Conservation (phyloP, 495 filamentous ascomycete species). For the Podospora conica region DNA sequence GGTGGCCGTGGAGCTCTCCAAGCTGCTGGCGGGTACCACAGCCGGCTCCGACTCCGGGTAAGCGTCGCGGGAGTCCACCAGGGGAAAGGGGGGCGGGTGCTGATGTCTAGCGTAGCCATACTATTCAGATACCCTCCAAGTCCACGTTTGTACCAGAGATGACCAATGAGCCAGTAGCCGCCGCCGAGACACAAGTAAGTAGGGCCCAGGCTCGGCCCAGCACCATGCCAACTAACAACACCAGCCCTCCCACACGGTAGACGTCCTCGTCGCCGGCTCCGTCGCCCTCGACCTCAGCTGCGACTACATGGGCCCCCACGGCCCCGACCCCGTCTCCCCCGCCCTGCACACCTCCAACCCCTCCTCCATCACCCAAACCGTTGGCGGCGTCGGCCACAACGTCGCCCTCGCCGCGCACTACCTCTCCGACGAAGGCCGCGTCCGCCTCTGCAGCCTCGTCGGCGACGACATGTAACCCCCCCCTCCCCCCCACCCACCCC, state of each 20-base stretch:
- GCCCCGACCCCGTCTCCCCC: slow-evolving; percentile 34
- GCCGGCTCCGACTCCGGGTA: slow-evolving; percentile 9
- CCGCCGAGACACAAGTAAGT: neutral
- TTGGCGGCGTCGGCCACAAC: slow-evolving; percentile 95
- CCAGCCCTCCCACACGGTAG: slow-evolving; percentile 28
- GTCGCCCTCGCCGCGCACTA: slow-evolving; percentile 72
- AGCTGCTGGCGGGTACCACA: slow-evolving; percentile 36
- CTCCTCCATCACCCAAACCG: slow-evolving; percentile 65
- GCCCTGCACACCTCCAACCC: slow-evolving; percentile 79
- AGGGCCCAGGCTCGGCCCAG: neutral
- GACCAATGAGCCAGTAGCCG: neutral
- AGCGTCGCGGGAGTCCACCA: neutral
- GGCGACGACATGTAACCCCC: slow-evolving; percentile 58
- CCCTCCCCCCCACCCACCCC: slow-evolving; percentile 10
- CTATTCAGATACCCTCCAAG: slow-evolving; percentile 1
- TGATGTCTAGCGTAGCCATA: slow-evolving; percentile 5
- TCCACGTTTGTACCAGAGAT: neutral
- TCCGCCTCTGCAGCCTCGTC: slow-evolving; percentile 68
- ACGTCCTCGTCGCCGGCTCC: slow-evolving; percentile 83
- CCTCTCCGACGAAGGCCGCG: slow-evolving; percentile 34
- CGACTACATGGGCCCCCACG: slow-evolving; percentile 46
- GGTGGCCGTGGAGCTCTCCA: slow-evolving; percentile 69
- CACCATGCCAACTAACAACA: neutral
- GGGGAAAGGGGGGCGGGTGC: neutral
- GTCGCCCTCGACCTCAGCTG: slow-evolving; percentile 85